Evolutionary conservation across 768 basidiomycete genomes (phyloP), one percentile per base, ranked within the genome.

Genomic region (Cystofilobasidium macerans): DNA sequence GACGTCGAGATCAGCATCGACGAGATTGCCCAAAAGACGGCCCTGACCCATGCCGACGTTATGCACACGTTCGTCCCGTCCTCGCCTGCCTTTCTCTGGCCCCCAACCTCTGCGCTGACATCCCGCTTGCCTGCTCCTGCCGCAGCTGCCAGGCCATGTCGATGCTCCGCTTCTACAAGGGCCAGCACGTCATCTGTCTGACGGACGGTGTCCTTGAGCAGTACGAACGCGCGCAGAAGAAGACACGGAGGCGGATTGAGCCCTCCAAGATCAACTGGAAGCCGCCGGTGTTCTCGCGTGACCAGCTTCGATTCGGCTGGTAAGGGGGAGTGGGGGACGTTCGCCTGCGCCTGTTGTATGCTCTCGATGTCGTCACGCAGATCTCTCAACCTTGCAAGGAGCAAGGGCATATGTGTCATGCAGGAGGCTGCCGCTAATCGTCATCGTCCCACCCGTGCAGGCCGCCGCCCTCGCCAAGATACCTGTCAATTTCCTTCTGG

Each of bases 91-190:
- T 18, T 40, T 57, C 43, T 40, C 16, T 36, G 42, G 18, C 18
- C 56, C 43, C 14, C 33, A n/a, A n/a, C n/a, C n/a, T n/a, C n/a
- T 38, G 35, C n/a, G 62, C 40, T 38, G 35, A 18, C 38, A 26
- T 40, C 22, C 11, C 58, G 26, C 35, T 11, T 28, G 35, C 2
- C 28, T 22, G 5, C 5, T 61, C 56, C 14, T 64, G 61, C 53
- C 61, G 35, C 71, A 99, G 94, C 26, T 95, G 91, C 74, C 91
- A 89, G 72, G 91, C 90, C 16, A 77, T 97, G 60, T 90, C 94
- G 76, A 79, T 99, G 66, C 92, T 98, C 79, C 93, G 93, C 72
- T 91, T 91, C 74, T 89, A 87, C 81, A 97, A 95, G 73, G 92
- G 90, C 13, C 86, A 88, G 71, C 89, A 98, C 75, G 85, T 93